A percentile compares a stretch with the other conserved stretches of the same genome.
These are phyloP conservation scores for Nemania sp. DNA, from an alignment of 2,329 filamentous ascomycete species.

Conservation along the genomic window DNA sequence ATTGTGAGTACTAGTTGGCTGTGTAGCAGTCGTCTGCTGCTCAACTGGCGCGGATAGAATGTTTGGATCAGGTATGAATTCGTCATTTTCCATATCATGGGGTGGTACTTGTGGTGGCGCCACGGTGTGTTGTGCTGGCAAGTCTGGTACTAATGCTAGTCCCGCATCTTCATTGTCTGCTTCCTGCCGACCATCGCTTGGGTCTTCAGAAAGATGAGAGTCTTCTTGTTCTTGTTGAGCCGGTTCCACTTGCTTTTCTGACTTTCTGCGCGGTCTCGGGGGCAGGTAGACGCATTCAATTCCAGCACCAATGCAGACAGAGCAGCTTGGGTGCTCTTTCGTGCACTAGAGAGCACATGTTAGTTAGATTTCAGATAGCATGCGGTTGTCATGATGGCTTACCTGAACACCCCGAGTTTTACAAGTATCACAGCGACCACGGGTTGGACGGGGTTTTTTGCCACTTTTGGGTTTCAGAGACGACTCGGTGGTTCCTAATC, in stretches of 20 bases:
- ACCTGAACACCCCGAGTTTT: constrained; percentile 37
- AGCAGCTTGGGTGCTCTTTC: constrained; percentile 42
- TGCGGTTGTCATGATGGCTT: constrained; percentile 13
- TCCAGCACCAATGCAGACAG: constrained; percentile 33
- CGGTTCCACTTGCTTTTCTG: constrained; percentile 29
- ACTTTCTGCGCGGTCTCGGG: constrained; percentile 36
- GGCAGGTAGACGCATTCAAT: constrained; percentile 38
- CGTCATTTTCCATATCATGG: constrained; percentile 37
- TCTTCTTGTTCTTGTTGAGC: constrained; percentile 25
- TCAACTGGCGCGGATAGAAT: constrained; percentile 35
- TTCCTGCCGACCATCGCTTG: constrained; percentile 6
- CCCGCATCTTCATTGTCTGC: background rate
- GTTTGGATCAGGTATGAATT: constrained; percentile 41
- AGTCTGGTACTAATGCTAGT: background rate
- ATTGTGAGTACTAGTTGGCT: constrained; percentile 25
- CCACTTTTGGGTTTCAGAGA: constrained; percentile 26
- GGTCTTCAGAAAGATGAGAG: constrained; percentile 27
- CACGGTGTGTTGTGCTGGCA: background rate
- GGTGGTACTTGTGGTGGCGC: background rate
- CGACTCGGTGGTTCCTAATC: constrained; percentile 35
- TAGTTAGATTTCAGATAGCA: background rate
- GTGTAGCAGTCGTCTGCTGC: constrained; percentile 23
- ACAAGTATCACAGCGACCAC: constrained; percentile 42
- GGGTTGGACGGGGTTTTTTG: constrained; percentile 36
- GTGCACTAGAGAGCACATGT: constrained; percentile 35